These are phyloP conservation scores for Vaccinium myrtillus DNA, from an alignment of 148 eudicot genomes.

Conservation along the genomic window DNA sequence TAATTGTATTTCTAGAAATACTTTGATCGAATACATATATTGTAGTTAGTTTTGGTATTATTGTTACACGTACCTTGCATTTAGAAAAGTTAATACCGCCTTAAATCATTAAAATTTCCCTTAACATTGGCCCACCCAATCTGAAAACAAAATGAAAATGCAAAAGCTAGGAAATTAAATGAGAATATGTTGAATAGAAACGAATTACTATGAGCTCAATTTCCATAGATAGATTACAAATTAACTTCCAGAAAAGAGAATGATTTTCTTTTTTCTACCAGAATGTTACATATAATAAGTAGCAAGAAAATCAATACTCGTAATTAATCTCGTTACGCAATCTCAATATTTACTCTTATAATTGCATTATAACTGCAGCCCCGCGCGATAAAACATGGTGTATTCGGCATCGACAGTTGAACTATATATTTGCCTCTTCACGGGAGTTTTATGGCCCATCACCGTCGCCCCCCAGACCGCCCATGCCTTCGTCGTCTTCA, in stretches of 20 bases:
- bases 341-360: background rate
- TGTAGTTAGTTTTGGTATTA: too few relatives aligned
- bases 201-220: background rate
- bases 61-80: too few relatives aligned
- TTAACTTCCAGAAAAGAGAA: background rate
- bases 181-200: background rate
- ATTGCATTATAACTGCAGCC: background rate
- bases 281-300: too few relatives aligned
- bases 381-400: background rate
- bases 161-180: background rate
- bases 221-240: background rate
- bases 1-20: too few relatives aligned
- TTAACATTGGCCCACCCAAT: too few relatives aligned
- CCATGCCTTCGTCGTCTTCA: slow-evolving; percentile 76
- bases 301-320: background rate
- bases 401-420: background rate
- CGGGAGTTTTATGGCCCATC: slow-evolving; percentile 66
- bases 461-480: slow-evolving; percentile 72
- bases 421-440: slow-evolving; percentile 12
- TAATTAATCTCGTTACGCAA: slow-evolving; percentile 13
- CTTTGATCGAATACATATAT: too few relatives aligned
- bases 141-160: too few relatives aligned
- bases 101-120: too few relatives aligned
- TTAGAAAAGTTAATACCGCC: too few relatives aligned
- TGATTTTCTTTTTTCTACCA: background rate